These are phyloP conservation scores for Rhizopogon hawkerae DNA, from an alignment of 1,284 basidiomycete species.

Conservation along the genomic window DNA sequence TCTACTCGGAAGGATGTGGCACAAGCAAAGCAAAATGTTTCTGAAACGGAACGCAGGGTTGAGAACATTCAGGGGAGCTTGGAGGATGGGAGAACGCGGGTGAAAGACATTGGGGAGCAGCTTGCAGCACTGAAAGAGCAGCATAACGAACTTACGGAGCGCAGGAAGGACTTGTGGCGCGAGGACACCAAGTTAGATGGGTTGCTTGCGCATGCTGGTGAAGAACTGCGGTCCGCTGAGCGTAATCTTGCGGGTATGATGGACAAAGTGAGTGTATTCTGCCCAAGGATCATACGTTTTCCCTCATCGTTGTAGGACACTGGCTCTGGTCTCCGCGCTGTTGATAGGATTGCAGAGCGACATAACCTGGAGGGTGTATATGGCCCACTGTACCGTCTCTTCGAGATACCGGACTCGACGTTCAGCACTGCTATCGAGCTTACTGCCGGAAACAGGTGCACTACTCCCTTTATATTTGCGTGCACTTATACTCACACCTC, in stretches of 20 bases:
- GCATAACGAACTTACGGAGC: slow-evolving; percentile 66
- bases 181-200: slow-evolving; percentile 87
- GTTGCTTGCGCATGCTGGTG: slow-evolving; percentile 65
- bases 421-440: slow-evolving; percentile 93
- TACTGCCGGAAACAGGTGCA: slow-evolving; percentile 87
- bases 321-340: slow-evolving; percentile 75
- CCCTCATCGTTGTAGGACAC: slow-evolving; percentile 58
- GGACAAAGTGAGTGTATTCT: slow-evolving; percentile 67
- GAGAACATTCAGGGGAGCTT: slow-evolving; percentile 60
- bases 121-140: slow-evolving; percentile 62
- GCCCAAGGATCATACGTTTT: slow-evolving; percentile 2
- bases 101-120: slow-evolving; percentile 62
- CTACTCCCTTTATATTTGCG: neutral
- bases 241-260: slow-evolving; percentile 82
- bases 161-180: slow-evolving; percentile 89
- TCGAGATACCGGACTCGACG: slow-evolving; percentile 81
- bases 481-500: slow-evolving; percentile 7
- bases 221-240: slow-evolving; percentile 77
- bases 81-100: slow-evolving; percentile 66
- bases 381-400: slow-evolving; percentile 90
- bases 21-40: slow-evolving; percentile 38
- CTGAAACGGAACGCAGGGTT: slow-evolving; percentile 53
- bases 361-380: slow-evolving; percentile 75
- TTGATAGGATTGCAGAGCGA: slow-evolving; percentile 73
- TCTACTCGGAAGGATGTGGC: slow-evolving; percentile 39